Evolutionary conservation across 1,284 basidiomycete species (phyloP).

Genomic region (Thecaphora frezii): DNA sequence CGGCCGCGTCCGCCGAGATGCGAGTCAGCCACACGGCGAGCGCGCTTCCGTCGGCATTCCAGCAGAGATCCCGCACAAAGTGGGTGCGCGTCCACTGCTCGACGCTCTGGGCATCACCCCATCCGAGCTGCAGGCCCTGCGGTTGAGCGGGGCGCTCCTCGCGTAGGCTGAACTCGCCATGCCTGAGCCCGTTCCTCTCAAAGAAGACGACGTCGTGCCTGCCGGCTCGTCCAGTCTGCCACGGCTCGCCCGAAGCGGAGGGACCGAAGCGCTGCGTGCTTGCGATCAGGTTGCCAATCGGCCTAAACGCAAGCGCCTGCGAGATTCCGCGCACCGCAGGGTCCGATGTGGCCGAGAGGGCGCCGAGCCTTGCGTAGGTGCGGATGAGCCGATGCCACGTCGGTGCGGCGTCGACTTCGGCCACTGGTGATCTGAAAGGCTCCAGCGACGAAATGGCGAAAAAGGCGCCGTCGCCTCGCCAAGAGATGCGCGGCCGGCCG

Average conservation of each 20-base stretch:
- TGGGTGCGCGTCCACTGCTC: conserved; percentile 36
- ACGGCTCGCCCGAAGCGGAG: conserved; percentile 62
- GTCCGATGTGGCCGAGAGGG: conserved; percentile 82
- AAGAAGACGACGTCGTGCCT: conserved; percentile 90
- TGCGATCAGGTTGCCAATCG: conserved; percentile 80
- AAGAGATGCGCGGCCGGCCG: conserved; percentile 73
- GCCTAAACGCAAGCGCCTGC: conserved; percentile 79
- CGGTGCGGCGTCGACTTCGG: conserved; percentile 56
- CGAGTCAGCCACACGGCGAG: conserved; percentile 77
- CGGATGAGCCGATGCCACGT: conserved; percentile 75
- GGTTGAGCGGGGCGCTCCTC: conserved; percentile 60
- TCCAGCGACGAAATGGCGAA: conserved; percentile 81
- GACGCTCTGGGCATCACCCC: conserved; percentile 8
- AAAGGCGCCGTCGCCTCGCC: conserved; percentile 88
- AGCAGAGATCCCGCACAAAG: conserved; percentile 75
- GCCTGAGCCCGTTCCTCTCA: conserved; percentile 87
- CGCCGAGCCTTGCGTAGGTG: conserved; percentile 65
- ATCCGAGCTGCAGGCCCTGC: conserved; percentile 45
- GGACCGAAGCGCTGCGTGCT: conserved; percentile 80
- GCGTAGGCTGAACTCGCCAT: conserved; percentile 81
- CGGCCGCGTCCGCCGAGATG: conserved; percentile 1
- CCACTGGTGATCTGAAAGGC: conserved; percentile 13
- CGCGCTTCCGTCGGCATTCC: conserved; percentile 87
- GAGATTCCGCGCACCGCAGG: conserved; percentile 75
- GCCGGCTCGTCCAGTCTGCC: conserved; percentile 50